Base-by-base conservation (phyloP, 306 rosid species). In the Quercus robur region DNA sequence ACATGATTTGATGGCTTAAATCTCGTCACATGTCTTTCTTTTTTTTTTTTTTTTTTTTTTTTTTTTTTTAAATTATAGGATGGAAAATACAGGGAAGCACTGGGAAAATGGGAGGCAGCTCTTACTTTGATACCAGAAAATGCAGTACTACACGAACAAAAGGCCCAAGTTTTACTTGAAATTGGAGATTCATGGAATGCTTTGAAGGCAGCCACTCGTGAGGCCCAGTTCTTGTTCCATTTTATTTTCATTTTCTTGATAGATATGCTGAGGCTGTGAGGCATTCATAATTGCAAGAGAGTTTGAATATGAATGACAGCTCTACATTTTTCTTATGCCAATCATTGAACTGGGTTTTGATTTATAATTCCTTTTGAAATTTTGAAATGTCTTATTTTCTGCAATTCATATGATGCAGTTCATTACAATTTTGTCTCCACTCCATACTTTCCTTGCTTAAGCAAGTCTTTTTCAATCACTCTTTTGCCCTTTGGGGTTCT, bases 181-280 rank as follows among this genome's bases (percentile, higher is more conserved):
- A 79, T 94, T 72, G 99, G 97, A 68, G 97, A 92, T 73, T 81
- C 98, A 19, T 94, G 98, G 98, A 88, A 83, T 85, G 94, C 97
- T 70, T 80, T 92, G 74, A 94, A 91, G 77, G 97, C 97, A 56
- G 97, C 99, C 76, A 87, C 85, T 56, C 89, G 97, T 92, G 79
- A 21, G 97, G 81, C 67, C 71, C 26, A 35, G 35, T 56, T 5
- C 88, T 81, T 51, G 44, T 55, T 56, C 70, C 71, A 77, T 78
- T 58, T 75, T 52, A 26, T 51, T 31, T 44, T 46, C 77, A 31
- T 51, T 41, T 56, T 19, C 74, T 55, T 77, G 25, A 26, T n/a
- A 25, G 14, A 55, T 7, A 15, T 11, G 25, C 72, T 12, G 9
- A 18, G 67, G 51, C 78, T 23, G 66, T 12, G 9, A 12, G 67